A percentile compares a stretch with the other conserved stretches of the same genome.
Conservation (phyloP, 345 rosid genomes). For the Aegle marmelos region DNA sequence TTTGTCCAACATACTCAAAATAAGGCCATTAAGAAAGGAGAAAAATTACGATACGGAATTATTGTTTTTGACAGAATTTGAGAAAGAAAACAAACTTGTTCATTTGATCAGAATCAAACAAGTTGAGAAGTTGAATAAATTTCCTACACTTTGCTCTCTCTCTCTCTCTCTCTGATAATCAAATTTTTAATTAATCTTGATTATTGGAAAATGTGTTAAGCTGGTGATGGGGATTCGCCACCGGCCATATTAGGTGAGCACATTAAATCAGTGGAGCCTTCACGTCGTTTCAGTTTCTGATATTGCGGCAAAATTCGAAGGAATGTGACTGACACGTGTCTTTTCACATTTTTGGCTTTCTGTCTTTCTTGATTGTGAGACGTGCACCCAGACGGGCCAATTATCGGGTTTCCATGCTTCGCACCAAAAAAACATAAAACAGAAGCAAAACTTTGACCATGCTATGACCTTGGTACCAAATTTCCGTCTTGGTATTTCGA, state of each 20-base stretch:
- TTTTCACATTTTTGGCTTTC: neutral
- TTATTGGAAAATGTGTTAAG: conserved; percentile 19
- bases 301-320: conserved; percentile 56
- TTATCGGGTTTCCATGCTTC: conserved; percentile 59
- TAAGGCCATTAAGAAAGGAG: neutral
- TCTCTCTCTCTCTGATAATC: neutral
- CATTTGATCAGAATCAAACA: neutral
- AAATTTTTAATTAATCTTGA: neutral
- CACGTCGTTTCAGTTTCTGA: conserved; percentile 54
- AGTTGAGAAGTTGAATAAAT: neutral
- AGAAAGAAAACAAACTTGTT: neutral
- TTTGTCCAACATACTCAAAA: neutral
- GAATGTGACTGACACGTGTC: conserved; percentile 61
- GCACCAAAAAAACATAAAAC: conserved; percentile 40
- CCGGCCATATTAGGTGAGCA: conserved; percentile 30
- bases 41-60: neutral
- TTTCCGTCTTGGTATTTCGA: neutral
- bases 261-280: conserved; percentile 15
- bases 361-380: neutral
- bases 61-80: neutral
- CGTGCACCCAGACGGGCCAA: conserved; percentile 26
- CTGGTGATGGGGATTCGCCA: conserved; percentile 24
- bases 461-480: conserved; percentile 23
- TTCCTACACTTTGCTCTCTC: too few species aligned
- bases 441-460: conserved; percentile 46